Conservation (phyloP, 2,329 filamentous ascomycete species). For the Diaporthe longicolla region DNA sequence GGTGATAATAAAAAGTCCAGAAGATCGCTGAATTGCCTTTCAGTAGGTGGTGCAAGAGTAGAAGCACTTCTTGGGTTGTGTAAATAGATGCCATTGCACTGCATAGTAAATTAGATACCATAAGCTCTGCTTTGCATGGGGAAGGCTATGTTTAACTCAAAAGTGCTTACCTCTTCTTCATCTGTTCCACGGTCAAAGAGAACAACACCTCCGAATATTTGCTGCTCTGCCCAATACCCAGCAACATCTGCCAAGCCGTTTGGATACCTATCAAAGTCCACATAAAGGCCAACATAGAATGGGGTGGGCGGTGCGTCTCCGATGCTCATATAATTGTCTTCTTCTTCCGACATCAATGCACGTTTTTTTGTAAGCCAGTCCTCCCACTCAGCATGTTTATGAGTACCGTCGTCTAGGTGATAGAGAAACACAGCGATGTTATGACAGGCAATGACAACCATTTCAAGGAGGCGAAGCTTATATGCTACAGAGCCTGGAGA, state of each 20-base stretch:
- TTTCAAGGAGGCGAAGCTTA: conserved; percentile 50
- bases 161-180: conserved; percentile 27
- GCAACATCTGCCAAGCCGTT: conserved; percentile 49
- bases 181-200: conserved; percentile 42
- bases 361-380: conserved; percentile 9
- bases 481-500: conserved; percentile 47
- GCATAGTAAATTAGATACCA: conserved; percentile 9
- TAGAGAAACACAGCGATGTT: conserved; percentile 49
- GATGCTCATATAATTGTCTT: conserved; percentile 34
- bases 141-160: conserved; percentile 19
- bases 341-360: conserved; percentile 44
- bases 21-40: conserved; percentile 23
- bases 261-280: conserved; percentile 49
- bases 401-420: conserved; percentile 43
- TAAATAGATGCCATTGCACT: conserved; percentile 27
- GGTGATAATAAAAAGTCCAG: conserved; percentile 17
- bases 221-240: conserved; percentile 50
- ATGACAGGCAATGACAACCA: conserved; percentile 50
- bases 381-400: conserved; percentile 46
- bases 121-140: not conserved
- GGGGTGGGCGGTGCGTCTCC: conserved; percentile 45
- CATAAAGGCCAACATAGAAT: conserved; percentile 49
- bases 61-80: not conserved
- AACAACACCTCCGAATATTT: conserved; percentile 49
- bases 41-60: conserved; percentile 26